phyloP scores from a whole-genome alignment of 1,284 basidiomycete genomes.

The Microbotryum scabiosae region DNA sequence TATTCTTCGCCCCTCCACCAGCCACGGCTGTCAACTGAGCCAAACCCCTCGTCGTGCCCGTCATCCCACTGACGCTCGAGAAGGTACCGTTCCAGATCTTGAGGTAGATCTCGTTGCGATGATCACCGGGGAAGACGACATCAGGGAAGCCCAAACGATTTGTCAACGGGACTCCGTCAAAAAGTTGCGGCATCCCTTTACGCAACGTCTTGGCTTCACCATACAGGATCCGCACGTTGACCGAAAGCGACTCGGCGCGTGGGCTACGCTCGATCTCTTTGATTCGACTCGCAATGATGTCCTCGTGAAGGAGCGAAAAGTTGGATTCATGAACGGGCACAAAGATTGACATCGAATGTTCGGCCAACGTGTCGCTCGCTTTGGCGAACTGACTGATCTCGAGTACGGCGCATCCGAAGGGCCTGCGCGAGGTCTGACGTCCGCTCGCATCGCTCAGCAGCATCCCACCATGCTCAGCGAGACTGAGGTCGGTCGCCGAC shows the following conservation, averaged over 20 bases:
- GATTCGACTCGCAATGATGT: constrained; percentile 71
- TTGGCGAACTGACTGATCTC: constrained; percentile 70
- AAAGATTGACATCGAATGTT: constrained; percentile 83
- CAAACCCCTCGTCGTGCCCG: constrained; percentile 14
- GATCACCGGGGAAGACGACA: constrained; percentile 84
- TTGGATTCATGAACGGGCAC: constrained; percentile 68
- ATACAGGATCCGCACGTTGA: constrained; percentile 83
- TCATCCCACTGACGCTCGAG: background rate
- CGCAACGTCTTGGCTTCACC: constrained; percentile 68
- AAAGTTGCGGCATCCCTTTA: constrained; percentile 74
- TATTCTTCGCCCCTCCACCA: constrained; percentile 46
- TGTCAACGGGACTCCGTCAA: constrained; percentile 72
- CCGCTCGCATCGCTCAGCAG: constrained; percentile 17
- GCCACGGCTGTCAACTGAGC: constrained; percentile 13
- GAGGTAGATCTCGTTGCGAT: constrained; percentile 90
- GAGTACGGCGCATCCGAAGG: constrained; percentile 87
- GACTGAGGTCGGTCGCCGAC: constrained; percentile 6
- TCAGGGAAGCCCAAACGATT: constrained; percentile 92
- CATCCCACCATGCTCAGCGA: constrained; percentile 14
- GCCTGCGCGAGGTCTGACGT: constrained; percentile 55
- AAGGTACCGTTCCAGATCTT: constrained; percentile 85
- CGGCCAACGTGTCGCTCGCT: constrained; percentile 46
- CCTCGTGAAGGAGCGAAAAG: constrained; percentile 90
- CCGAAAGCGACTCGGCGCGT: constrained; percentile 61
- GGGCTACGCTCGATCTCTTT: constrained; percentile 67